phyloP scores from a whole-genome alignment of 2,329 filamentous ascomycete genomes.

The Cordyceps farinosa region DNA sequence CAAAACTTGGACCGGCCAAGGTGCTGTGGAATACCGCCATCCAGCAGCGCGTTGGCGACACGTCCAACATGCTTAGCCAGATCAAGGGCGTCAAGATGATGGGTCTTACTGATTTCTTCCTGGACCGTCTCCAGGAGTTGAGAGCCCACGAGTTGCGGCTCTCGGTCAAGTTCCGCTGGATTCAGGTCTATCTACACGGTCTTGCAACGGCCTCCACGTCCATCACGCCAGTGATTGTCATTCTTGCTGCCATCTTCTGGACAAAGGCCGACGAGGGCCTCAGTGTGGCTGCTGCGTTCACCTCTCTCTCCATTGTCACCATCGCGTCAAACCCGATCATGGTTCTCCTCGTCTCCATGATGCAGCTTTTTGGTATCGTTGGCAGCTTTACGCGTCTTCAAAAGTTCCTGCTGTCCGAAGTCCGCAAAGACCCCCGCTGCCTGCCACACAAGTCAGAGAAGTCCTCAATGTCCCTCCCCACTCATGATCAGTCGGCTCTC shows the following conservation, averaged over 20 bases:
- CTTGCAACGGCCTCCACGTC: slow-evolving; percentile 30
- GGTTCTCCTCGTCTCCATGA: slow-evolving; percentile 31
- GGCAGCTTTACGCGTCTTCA: slow-evolving; percentile 34
- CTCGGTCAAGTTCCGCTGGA: slow-evolving; percentile 35
- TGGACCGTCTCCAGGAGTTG: slow-evolving; percentile 31
- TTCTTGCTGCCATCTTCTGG: slow-evolving; percentile 34
- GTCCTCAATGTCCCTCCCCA: neutral
- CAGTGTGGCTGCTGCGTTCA: slow-evolving; percentile 34
- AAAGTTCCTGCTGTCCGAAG: slow-evolving; percentile 29
- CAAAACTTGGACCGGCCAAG: slow-evolving; percentile 31
- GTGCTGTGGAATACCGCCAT: slow-evolving; percentile 38
- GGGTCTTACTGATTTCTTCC: slow-evolving; percentile 35
- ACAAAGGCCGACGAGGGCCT: slow-evolving; percentile 28
- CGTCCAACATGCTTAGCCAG: slow-evolving; percentile 36
- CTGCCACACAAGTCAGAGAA: neutral
- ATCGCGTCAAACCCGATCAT: slow-evolving; percentile 33
- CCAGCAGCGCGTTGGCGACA: slow-evolving; percentile 39
- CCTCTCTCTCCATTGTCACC: slow-evolving; percentile 34
- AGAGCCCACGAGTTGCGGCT: slow-evolving; percentile 37
- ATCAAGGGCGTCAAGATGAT: slow-evolving; percentile 46
- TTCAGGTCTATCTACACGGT: slow-evolving; percentile 31
- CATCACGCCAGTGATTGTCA: slow-evolving; percentile 31
- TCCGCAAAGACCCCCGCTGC: slow-evolving; percentile 22
- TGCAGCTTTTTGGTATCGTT: slow-evolving; percentile 31
- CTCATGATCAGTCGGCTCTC: neutral